Conservation (phyloP, 1,284 basidiomycete species). For the Heterobasidion annosum region DNA sequence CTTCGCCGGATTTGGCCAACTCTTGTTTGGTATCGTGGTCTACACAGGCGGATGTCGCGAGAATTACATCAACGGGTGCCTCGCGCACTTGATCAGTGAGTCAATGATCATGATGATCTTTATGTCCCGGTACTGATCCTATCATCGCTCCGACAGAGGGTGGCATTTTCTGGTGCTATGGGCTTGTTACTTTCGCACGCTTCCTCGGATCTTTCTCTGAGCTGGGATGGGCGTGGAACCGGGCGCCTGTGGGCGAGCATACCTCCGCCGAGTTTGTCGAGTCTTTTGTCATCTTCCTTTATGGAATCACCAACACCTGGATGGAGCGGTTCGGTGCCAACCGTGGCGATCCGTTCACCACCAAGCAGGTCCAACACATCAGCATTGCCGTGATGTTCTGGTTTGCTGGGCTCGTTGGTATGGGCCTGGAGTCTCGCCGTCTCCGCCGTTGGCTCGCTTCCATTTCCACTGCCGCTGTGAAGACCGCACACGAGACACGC, state of each 20-base stretch:
- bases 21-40: constrained; percentile 62
- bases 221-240: constrained; percentile 95
- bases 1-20: constrained; percentile 57
- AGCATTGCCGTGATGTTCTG: constrained; percentile 96
- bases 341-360: constrained; percentile 79
- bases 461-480: constrained; percentile 39
- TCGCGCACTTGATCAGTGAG: constrained; percentile 91
- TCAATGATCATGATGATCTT: constrained; percentile 12
- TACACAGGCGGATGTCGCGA: constrained; percentile 81
- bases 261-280: constrained; percentile 86
- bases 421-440: constrained; percentile 78
- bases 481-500: constrained; percentile 22
- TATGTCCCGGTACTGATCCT: constrained; percentile 2
- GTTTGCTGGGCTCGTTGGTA: constrained; percentile 87
- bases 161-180: constrained; percentile 87
- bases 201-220: constrained; percentile 88
- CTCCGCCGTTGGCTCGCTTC: constrained; percentile 64
- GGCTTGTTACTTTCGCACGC: constrained; percentile 81
- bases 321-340: constrained; percentile 90
- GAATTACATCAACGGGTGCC: constrained; percentile 72
- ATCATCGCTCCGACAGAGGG: constrained; percentile 47
- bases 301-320: constrained; percentile 92
- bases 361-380: constrained; percentile 94
- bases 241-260: constrained; percentile 37
- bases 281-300: constrained; percentile 79